Percentiles rank a stretch among this genome's conserved stretches.
These are phyloP conservation scores for Pestalotiopsis sp. DNA, from an alignment of 2,329 filamentous ascomycete genomes.

Conservation along the genomic window DNA sequence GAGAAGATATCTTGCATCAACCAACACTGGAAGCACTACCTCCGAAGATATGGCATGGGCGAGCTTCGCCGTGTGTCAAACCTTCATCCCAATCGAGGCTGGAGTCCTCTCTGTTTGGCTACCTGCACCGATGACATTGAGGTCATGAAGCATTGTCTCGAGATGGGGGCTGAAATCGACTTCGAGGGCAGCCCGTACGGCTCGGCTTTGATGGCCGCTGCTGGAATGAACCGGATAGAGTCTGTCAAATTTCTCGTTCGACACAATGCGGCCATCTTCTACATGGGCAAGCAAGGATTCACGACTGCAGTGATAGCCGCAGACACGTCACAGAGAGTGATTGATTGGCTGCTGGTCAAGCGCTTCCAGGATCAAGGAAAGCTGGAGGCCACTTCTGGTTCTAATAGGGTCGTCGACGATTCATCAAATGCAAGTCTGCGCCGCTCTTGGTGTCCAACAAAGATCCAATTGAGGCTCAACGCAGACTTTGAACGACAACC, in stretches of 20 bases:
- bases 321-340: not conserved
- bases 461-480: not conserved
- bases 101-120: not conserved
- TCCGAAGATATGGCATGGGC: not conserved
- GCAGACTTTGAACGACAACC: not conserved
- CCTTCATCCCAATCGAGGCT: not conserved
- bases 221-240: not conserved
- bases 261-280: not conserved
- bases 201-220: not conserved
- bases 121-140: not conserved
- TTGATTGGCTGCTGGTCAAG: not conserved
- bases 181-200: not conserved
- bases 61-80: not conserved
- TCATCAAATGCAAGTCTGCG: not conserved
- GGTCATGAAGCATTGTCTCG: not conserved
- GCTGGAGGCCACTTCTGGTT: not conserved
- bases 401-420: rapidly evolving
- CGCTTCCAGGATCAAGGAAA: not conserved
- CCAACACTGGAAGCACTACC: not conserved
- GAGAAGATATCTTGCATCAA: not conserved
- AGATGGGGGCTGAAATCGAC: not conserved
- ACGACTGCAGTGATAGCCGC: not conserved
- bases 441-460: not conserved
- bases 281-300: not conserved
- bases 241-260: not conserved